Base-by-base conservation (phyloP, 805 yeast species). In the Candida maris region DNA sequence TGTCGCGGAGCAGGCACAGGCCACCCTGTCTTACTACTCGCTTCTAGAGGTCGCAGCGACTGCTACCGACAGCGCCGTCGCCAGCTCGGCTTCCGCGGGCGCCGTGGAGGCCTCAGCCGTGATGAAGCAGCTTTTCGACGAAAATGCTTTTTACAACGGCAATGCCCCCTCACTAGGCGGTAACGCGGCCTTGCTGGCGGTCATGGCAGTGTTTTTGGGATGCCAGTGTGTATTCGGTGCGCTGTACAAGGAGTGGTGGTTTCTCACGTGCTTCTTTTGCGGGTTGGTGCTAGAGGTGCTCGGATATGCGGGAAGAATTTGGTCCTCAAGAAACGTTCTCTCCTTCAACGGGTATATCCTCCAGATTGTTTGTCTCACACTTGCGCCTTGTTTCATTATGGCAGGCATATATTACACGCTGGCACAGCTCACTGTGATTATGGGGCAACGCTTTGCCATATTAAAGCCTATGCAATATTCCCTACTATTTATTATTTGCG, bases 351-450 rank as follows among this genome's bases (percentile, higher is more conserved):
- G 68, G 18, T 86, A 69, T 52, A 53, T 83, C 27, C 60, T 79
- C 45, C 94, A 87, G 57, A 73, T 81, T 46, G 71, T 79, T 38
- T 68, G 80, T 49, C 62, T 85, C 36, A 85, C 91, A 0, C 59
- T 87, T 31, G 91, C 86, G 0, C 96, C 96, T 0, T 86, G 85
- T 14, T 82, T 86, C 56, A 66, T 83, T 29, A 81, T 84, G 85
- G 95, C 84, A 3, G 95, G 89, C 2, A 68, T 86, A 2, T 87
- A 86, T 61, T 81, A 71, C 46, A 67, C 79, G 35, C 61, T 86
- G 43, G 87, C 83, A 5, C 81, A 85, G 58, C 47, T 82, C 34
- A 65, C 81, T 30, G 77, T 80, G 38, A 59, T 85, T 1, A 79
- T 76, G 54, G 88, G 88, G 2, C 63, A 67, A 41, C 51, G 62